These are phyloP conservation scores for Trichothecium roseum DNA, from an alignment of 2,329 filamentous ascomycete species.

Conservation along the genomic window DNA sequence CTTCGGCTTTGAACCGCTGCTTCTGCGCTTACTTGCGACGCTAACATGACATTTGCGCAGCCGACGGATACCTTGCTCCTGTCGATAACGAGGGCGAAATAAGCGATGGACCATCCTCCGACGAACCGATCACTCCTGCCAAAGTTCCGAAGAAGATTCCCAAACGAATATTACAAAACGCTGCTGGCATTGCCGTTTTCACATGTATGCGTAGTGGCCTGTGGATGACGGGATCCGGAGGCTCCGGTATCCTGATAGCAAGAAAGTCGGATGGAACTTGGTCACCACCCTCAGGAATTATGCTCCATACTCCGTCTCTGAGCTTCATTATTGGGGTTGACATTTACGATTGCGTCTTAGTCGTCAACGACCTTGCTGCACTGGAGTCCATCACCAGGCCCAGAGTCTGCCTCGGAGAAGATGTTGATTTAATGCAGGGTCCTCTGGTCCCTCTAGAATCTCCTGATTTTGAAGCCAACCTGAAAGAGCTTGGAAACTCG, in stretches of 20 bases:
- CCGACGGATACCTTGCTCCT: constrained; percentile 44
- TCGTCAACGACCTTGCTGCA: constrained; percentile 80
- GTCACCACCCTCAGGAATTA: constrained; percentile 84
- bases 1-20: neutral
- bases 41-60: constrained; percentile 21
- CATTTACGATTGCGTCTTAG: constrained; percentile 89
- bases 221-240: constrained; percentile 85
- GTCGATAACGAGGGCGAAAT: constrained; percentile 23
- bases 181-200: constrained; percentile 85
- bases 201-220: constrained; percentile 91
- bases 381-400: constrained; percentile 76
- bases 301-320: constrained; percentile 79
- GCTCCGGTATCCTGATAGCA: constrained; percentile 77
- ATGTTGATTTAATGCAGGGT: constrained; percentile 66
- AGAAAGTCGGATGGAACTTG: constrained; percentile 78
- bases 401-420: constrained; percentile 69
- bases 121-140: constrained; percentile 36
- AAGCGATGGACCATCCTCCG: constrained; percentile 14
- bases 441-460: constrained; percentile 53
- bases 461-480: constrained; percentile 36
- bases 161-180: constrained; percentile 72
- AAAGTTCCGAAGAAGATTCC: constrained; percentile 72
- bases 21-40: constrained; percentile 2
- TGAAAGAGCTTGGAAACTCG: constrained; percentile 42
- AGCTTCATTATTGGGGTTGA: constrained; percentile 88